phyloP scores from a whole-genome alignment of 345 rosid species.

The Citrus unshiu region DNA sequence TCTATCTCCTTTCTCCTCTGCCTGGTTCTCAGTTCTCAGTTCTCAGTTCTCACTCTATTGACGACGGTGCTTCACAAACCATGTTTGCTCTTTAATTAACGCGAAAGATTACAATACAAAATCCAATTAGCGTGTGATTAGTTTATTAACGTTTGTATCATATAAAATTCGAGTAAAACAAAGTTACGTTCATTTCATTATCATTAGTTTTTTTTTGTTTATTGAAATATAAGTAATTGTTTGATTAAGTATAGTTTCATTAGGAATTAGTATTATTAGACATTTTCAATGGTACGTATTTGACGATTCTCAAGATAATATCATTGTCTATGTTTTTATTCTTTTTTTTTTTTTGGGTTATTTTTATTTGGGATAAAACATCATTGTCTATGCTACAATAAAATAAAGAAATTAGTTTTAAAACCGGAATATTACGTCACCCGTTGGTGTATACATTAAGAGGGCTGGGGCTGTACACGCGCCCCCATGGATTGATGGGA shows the following conservation, averaged over 20 bases:
- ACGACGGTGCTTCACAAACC: slow-evolving; percentile 8
- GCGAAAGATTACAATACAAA: background rate
- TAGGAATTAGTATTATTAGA: background rate
- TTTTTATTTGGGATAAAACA: background rate
- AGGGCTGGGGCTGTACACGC: background rate
- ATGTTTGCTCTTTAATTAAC: background rate
- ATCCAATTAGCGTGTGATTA: background rate
- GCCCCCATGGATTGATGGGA: background rate
- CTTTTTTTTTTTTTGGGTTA: no score
- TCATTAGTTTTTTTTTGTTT: background rate
- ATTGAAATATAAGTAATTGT: background rate
- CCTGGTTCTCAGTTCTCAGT: no score
- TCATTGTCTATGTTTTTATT: no score
- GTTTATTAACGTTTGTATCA: background rate
- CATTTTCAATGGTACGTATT: background rate
- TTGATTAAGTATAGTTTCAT: background rate
- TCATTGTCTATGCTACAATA: background rate
- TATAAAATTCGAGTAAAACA: background rate
- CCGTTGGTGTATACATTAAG: no score
- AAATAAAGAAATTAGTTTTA: no score
- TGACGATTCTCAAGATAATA: background rate
- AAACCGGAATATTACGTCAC: background rate
- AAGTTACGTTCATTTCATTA: background rate
- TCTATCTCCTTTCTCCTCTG: background rate
- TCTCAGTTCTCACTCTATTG: background rate